A percentile compares a stretch with the other conserved stretches of the same genome.
phyloP scores from a whole-genome alignment of 345 rosid genomes.

The Populus nigra region DNA sequence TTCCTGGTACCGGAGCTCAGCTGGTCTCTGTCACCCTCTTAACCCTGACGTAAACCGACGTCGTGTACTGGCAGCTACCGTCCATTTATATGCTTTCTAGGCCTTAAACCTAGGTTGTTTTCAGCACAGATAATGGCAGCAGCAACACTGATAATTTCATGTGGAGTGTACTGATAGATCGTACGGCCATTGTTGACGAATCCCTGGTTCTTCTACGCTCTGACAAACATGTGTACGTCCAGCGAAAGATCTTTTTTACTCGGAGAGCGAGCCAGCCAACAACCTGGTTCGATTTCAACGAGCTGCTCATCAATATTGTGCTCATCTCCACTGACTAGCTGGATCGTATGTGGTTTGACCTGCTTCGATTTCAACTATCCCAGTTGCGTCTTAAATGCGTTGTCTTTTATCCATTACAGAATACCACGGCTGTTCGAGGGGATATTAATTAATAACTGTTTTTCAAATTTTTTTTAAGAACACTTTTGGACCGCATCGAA shows the following conservation, averaged over 20 bases:
- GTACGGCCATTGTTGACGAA: background rate
- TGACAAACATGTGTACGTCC: background rate
- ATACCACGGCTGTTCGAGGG: too few species aligned
- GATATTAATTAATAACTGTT: too few species aligned
- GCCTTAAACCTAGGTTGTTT: background rate
- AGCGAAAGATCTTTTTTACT: background rate
- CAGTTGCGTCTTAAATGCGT: too few species aligned
- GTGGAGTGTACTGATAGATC: background rate
- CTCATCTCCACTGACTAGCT: too few species aligned
- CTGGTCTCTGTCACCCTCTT: background rate
- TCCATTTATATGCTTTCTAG: background rate
- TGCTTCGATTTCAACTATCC: too few species aligned
- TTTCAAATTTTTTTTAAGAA: too few species aligned
- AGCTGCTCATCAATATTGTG: too few species aligned
- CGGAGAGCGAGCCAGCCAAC: too few species aligned
- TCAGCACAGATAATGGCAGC: background rate
- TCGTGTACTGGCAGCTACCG: background rate
- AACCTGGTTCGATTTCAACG: background rate
- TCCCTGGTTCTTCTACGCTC: background rate
- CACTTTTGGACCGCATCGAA: too few species aligned
- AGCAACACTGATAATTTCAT: background rate
- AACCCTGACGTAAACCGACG: background rate
- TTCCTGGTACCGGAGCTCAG: background rate
- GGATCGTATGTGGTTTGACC: too few species aligned
- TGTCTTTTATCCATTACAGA: too few species aligned